These are phyloP conservation scores for Gossypium aridum DNA, from an alignment of 441 rosid genomes.

Conservation along the genomic window DNA sequence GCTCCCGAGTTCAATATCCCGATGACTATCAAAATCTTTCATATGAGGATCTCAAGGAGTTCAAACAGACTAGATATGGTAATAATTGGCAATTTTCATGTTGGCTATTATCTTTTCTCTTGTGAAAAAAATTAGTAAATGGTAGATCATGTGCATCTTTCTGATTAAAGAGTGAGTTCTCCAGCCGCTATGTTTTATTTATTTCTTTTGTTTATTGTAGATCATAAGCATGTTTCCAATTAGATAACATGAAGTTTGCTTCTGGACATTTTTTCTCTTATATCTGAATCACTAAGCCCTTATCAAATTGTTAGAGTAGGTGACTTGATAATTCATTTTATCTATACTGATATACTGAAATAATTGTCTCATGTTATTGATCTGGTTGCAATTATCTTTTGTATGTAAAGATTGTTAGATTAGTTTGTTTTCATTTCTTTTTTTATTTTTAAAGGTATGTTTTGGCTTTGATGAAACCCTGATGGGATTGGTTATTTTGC, in stretches of 20 bases:
- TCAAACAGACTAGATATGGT: slow-evolving; percentile 98
- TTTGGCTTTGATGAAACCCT: slow-evolving; percentile 20
- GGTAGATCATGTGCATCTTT: neutral
- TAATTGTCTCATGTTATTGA: neutral
- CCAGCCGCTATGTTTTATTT: neutral
- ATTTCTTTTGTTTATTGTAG: neutral
- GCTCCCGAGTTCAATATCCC: slow-evolving; percentile 91
- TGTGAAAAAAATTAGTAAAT: neutral
- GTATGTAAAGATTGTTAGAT: slow-evolving; percentile 14
- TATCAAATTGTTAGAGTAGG: neutral
- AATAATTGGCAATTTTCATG: slow-evolving; percentile 23
- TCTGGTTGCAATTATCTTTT: slow-evolving; percentile 16
- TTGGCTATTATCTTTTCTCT: neutral
- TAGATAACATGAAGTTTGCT: neutral
- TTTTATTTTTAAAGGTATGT: neutral
- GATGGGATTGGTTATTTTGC: slow-evolving; percentile 33
- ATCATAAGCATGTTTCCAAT: neutral
- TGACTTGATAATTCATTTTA: neutral
- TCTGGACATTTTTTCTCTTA: neutral
- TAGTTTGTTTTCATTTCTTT: slow-evolving; percentile 8
- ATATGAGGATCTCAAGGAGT: slow-evolving; percentile 93
- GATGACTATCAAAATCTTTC: slow-evolving; percentile 86
- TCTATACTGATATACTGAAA: neutral
- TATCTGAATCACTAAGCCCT: neutral
- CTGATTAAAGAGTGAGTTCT: neutral